Base-by-base conservation (phyloP, 768 basidiomycete species). In the Lactarius trivialis region DNA sequence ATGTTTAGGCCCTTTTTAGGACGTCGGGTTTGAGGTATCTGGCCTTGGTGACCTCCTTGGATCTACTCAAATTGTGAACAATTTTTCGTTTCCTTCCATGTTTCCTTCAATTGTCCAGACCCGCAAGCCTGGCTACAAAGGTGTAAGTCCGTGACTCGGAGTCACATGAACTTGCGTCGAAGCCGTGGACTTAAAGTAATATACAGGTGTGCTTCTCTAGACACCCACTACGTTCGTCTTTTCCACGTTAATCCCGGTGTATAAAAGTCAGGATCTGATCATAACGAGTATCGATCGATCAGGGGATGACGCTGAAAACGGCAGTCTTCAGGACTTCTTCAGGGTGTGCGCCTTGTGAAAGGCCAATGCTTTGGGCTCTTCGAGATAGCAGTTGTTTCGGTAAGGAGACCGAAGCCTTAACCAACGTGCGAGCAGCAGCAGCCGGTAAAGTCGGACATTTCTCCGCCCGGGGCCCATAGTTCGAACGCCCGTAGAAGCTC, bases 251-350 rank as follows among this genome's bases (percentile, higher is more conserved):
- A 34, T 37, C 8, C n/a, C 28, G 48, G 8, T 21, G 24, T 34
- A 54, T 45, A 48, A 5, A 21, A 48, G 12, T 49, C 43, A 14
- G 51, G 55, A 58, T 30, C 24, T 15, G 55, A 15, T 56, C 56
- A 53, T 33, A 36, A 34, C 52, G n/a, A n/a, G n/a, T 45, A 19
- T 5, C 26, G 26, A 56, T 64, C 53, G 48, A 64, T 60, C 53
- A 51, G 51, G 30, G 49, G 39, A n/a, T n/a, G 39, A 43, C 17
- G 52, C 45, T n/a, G 37, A 26, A 55, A 41, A 19, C 30, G 62
- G 51, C n/a, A 15, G 41, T 21, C 53, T 32, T 30, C 30, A 30
- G 36, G n/a, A n/a, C n/a, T n/a, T n/a, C 36, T 36, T 50, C 24
- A 51, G 43, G 11, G 30, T 43, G 19, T 43, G 34, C 45, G 17